Evolutionary conservation across 352 stramenopile genomes (phyloP).

Genomic region (Pilasporangium apinafurcum): DNA sequence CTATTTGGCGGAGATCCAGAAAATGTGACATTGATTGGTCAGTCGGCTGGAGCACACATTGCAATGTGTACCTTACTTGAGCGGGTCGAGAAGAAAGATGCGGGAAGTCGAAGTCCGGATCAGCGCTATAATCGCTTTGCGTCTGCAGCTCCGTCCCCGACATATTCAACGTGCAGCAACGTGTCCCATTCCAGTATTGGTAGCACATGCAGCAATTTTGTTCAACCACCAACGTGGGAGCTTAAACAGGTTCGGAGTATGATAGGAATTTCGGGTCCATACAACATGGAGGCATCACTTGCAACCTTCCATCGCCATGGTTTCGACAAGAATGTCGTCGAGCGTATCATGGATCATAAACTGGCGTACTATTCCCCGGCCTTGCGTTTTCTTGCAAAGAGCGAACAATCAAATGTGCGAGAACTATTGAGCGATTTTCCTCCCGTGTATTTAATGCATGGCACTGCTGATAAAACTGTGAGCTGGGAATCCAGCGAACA

Average conservation of each 20-base stretch:
- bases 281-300: slow-evolving; percentile 77
- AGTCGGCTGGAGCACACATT: slow-evolving; percentile 89
- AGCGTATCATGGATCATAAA: slow-evolving; percentile 77
- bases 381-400: slow-evolving; percentile 34
- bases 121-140: background rate
- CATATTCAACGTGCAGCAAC: slow-evolving; percentile 19
- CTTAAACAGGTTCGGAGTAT: slow-evolving; percentile 66
- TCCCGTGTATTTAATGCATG: slow-evolving; percentile 54
- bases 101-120: slow-evolving; percentile 10
- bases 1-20: slow-evolving; percentile 81
- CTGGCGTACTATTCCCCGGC: slow-evolving; percentile 52
- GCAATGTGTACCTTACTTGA: slow-evolving; percentile 66
- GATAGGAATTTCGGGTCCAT: slow-evolving; percentile 83
- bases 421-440: slow-evolving; percentile 39
- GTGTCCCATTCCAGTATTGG: slow-evolving; percentile 20
- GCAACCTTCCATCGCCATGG: slow-evolving; percentile 80
- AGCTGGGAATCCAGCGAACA: slow-evolving; percentile 48
- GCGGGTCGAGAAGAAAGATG: slow-evolving; percentile 51
- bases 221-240: slow-evolving; percentile 45
- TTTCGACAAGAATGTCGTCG: slow-evolving; percentile 68
- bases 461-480: slow-evolving; percentile 57
- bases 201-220: slow-evolving; percentile 23
- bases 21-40: slow-evolving; percentile 83
- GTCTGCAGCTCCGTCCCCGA: slow-evolving; percentile 5
- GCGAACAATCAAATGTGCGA: slow-evolving; percentile 9